phyloP scores from a whole-genome alignment of 2,329 filamentous ascomycete genomes.

The Huntiella omanensis region DNA sequence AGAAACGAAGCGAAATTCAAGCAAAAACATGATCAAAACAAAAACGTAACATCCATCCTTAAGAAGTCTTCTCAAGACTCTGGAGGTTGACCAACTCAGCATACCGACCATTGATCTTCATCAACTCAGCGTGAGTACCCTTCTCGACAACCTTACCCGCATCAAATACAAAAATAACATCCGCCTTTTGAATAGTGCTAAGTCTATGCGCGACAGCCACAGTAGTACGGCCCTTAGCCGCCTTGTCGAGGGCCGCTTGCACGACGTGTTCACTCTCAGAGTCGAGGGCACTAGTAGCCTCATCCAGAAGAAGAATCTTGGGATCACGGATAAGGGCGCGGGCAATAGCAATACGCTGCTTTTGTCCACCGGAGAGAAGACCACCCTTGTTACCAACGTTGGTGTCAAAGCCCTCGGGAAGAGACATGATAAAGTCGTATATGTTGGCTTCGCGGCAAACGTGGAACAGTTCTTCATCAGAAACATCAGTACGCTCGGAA shows the following conservation, averaged over 20 bases:
- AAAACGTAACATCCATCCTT: neutral
- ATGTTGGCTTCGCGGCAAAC: slow-evolving; percentile 85
- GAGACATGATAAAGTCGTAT: slow-evolving; percentile 73
- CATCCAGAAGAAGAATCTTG: slow-evolving; percentile 66
- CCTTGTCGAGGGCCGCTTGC: slow-evolving; percentile 62
- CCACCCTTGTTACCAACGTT: slow-evolving; percentile 73
- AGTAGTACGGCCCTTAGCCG: slow-evolving; percentile 69
- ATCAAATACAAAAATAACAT: slow-evolving; percentile 94
- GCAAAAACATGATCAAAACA: neutral
- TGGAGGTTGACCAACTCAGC: slow-evolving; percentile 65
- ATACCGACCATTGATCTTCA: slow-evolving; percentile 52
- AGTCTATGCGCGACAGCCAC: slow-evolving; percentile 88
- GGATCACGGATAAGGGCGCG: slow-evolving; percentile 80
- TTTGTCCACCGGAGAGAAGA: slow-evolving; percentile 77
- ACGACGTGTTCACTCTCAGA: slow-evolving; percentile 63
- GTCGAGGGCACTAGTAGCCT: slow-evolving; percentile 63
- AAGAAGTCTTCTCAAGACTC: slow-evolving; percentile 33
- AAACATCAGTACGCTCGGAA: slow-evolving; percentile 38
- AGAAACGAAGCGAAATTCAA: neutral
- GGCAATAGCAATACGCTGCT: slow-evolving; percentile 86
- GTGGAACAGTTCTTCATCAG: slow-evolving; percentile 53
- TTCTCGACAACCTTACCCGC: slow-evolving; percentile 70
- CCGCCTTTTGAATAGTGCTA: slow-evolving; percentile 84
- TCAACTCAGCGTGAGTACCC: slow-evolving; percentile 59
- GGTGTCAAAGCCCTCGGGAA: slow-evolving; percentile 73